Base-by-base conservation (phyloP, 2,329 filamentous ascomycete genomes). In the Hawksworthiomyces lignivorus region DNA sequence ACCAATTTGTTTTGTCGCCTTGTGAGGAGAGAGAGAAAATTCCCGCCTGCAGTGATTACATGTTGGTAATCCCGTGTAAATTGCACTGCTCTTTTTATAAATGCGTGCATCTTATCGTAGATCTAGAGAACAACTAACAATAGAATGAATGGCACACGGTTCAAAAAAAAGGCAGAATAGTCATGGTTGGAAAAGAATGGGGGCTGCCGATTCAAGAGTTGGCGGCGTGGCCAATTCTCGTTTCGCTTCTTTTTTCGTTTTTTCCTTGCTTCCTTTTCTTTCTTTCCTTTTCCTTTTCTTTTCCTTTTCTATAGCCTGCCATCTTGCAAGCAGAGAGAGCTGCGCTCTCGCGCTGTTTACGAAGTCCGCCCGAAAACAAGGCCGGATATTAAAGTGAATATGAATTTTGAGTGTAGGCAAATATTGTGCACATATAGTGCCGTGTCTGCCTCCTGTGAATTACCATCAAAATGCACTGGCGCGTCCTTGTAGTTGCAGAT, bases 331-430 rank as follows among this genome's bases (percentile, higher is more conserved):
- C n/a, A n/a, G n/a, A n/a, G n/a, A n/a, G n/a, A n/a, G n/a, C n/a
- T n/a, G n/a, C n/a, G n/a, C n/a, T n/a, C 27, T 24, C 27, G 20
- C 38, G 27, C 27, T 19, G 10, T 19, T 31, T 24, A 31, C 24
- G 20, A n/a, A 41, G 39, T 35, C 31, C 35, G 39, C 19, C 39
- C 39, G 31, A 41, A n/a, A 41, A 29, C 31, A 35, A 19, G 26
- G 31, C 39, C 39, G 39, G 39, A 35, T 28, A 41, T 34, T 34
- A 35, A 39, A 18, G n/a, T 15, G 28, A 34, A 20, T 33, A 27
- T 18, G 18, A 41, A 40, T 19, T 19, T 18, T 40, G 24, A 36
- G 18, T 17, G 33, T n/a, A 19, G n/a, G n/a, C n/a, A n/a, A n/a
- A n/a, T n/a, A n/a, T n/a, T n/a, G n/a, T n/a, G n/a, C n/a, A 22